These are phyloP conservation scores for Iberis pinnata DNA, from an alignment of 345 rosid species.

Conservation along the genomic window DNA sequence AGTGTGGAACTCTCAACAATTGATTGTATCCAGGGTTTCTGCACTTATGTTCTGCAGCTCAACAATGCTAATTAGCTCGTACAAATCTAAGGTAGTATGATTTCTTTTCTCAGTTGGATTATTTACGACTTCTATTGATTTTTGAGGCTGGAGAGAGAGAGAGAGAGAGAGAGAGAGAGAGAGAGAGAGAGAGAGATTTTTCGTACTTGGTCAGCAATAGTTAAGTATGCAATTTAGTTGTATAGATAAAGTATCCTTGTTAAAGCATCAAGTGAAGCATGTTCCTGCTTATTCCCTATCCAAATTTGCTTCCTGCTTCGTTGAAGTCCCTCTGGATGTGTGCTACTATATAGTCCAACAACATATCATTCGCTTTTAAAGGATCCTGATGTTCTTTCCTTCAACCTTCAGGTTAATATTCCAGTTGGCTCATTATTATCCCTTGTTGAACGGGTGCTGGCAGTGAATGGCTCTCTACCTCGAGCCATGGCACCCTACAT, in stretches of 20 bases:
- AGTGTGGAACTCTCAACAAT: conserved; percentile 40
- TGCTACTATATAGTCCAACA: conserved; percentile 2
- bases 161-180: too few relatives aligned
- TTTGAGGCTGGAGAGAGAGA: background rate
- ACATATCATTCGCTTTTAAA: conserved; percentile 1
- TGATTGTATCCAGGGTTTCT: conserved; percentile 41
- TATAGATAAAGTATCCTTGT: too few relatives aligned
- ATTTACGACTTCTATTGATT: background rate
- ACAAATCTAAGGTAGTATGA: conserved; percentile 55
- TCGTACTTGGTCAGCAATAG: background rate
- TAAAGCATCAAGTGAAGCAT: too few relatives aligned
- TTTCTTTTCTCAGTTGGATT: background rate
- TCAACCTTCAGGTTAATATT: conserved; percentile 42
- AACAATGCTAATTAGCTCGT: conserved; percentile 58
- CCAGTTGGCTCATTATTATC: conserved; percentile 59
- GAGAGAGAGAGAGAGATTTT: too few relatives aligned
- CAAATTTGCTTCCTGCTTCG: conserved; percentile 4
- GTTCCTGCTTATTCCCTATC: background rate
- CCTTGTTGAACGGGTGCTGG: conserved; percentile 72
- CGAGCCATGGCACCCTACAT: conserved; percentile 39
- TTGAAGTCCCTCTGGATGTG: conserved; percentile 1
- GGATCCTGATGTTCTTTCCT: conserved; percentile 19
- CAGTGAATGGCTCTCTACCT: conserved; percentile 69
- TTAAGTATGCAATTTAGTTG: background rate
- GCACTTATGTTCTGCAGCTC: conserved; percentile 55